These are phyloP conservation scores for Dendrobium officinale DNA, from an alignment of 106 monocot genomes.

Conservation along the genomic window DNA sequence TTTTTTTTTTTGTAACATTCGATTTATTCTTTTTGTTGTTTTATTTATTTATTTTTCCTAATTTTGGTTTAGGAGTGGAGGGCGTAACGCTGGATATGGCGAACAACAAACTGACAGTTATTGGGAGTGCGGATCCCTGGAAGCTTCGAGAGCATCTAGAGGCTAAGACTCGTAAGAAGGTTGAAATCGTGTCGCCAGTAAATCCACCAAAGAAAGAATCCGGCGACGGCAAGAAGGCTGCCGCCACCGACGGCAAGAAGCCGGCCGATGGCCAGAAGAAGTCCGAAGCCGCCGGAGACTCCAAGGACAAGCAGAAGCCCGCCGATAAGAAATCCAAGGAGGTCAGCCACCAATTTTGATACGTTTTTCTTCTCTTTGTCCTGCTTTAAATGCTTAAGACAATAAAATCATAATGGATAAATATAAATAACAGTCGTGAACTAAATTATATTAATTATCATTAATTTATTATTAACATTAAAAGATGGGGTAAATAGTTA, in stretches of 20 bases:
- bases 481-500: no score
- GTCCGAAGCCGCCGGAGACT: background rate
- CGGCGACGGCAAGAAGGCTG: constrained; percentile 12
- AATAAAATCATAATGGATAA: no score
- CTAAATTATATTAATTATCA: no score
- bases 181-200: constrained; percentile 50
- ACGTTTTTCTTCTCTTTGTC: no score
- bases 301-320: constrained; percentile 1
- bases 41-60: no score
- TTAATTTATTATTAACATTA: no score
- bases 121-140: constrained; percentile 57
- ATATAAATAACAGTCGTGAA: no score
- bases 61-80: constrained; percentile 36
- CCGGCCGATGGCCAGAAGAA: no score
- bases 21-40: no score
- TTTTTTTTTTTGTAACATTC: no score
- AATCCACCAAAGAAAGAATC: constrained; percentile 13
- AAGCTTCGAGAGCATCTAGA: constrained; percentile 49
- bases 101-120: constrained; percentile 44
- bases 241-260: background rate
- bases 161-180: constrained; percentile 54
- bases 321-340: constrained; percentile 10
- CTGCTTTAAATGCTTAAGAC: no score
- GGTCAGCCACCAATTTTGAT: background rate
- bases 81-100: constrained; percentile 20